Base-by-base conservation (phyloP, 805 yeast species). In the Clavispora phyllophila region DNA sequence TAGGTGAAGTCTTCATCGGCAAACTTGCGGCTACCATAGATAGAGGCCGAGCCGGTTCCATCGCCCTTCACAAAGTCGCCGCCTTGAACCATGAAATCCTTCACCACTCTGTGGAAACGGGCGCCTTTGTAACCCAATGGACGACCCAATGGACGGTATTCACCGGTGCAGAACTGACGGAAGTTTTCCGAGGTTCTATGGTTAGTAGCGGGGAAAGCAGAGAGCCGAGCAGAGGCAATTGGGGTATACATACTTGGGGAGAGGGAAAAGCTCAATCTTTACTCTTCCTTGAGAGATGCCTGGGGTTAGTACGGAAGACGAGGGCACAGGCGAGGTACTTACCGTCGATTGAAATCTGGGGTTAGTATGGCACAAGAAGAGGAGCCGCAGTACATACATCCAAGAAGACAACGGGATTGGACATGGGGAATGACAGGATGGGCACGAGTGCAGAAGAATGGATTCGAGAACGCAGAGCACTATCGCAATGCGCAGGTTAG, bases 111-210 rank as follows among this genome's bases (percentile, higher is more conserved):
- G 45, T 72, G 77, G 43, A 73, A 66, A 23, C 29, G 40, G 27
- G 58, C 39, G 27, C 47, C 45, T 49, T 73, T 73, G 51, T 74
- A 75, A 3, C 79, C 79, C 6, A 68, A 57, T 0, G 79, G 76
- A 5, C 55, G 47, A 2, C 63, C 61, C 36, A 61, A 54, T 39
- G 64, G 62, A 18, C 62, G 49, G 50, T 62, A 61, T 45, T 75
- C 79, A 6, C 79, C 79, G 0, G 78, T 75, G 52, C 79, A 75
- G 43, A 73, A 68, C 49, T 74, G 79, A 23, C 81, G 59, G 52
- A 76, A 75, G 53, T 76, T 76, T 47, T 76, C 81, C 15, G 66
- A 47, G 0, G 81, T 75, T 43, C 56, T 55, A 37, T 17, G 13
- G 37, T 39, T 39, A 33, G 42, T 24, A 14, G 6, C 19, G 28